These are phyloP conservation scores for Circinella umbellata DNA, from an alignment of 371 early-diverging fungal genomes.

Conservation along the genomic window DNA sequence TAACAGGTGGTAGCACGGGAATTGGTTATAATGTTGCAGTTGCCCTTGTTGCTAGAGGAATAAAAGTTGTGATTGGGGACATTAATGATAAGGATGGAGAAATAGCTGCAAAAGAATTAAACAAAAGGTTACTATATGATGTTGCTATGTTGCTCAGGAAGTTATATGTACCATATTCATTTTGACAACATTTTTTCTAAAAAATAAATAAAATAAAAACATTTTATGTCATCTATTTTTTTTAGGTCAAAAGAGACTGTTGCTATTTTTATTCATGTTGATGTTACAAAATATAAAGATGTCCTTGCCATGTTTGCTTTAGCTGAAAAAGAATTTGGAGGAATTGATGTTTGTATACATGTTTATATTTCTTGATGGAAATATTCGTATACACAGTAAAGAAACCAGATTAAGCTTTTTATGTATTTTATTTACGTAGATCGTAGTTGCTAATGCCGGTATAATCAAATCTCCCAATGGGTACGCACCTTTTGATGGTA, in stretches of 20 bases:
- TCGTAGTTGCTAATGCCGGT: slow-evolving; percentile 17
- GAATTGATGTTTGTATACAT: slow-evolving; percentile 13
- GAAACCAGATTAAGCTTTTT: no score
- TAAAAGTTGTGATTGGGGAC: slow-evolving; percentile 66
- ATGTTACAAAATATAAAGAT: slow-evolving; percentile 59
- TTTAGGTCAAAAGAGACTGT: slow-evolving; percentile 15
- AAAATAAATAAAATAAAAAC: no score
- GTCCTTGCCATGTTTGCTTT: slow-evolving; percentile 42
- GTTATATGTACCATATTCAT: not conserved
- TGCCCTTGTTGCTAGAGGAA: slow-evolving; percentile 53
- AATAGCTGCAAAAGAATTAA: slow-evolving; percentile 37
- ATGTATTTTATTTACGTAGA: not conserved
- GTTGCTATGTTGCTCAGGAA: not conserved
- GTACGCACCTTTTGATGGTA: slow-evolving; percentile 16
- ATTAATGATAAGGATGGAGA: slow-evolving; percentile 50
- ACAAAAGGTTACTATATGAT: slow-evolving; percentile 24
- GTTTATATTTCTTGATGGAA: no score
- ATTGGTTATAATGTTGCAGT: slow-evolving; percentile 65
- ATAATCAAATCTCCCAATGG: not conserved
- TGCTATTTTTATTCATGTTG: slow-evolving; percentile 51
- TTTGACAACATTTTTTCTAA: no score
- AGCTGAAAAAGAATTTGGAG: slow-evolving; percentile 56
- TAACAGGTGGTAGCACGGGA: slow-evolving; percentile 70
- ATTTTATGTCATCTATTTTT: no score
- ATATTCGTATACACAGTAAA: no score